phyloP scores from a whole-genome alignment of 129 eudicot genomes.

The Deinandra increscens region DNA sequence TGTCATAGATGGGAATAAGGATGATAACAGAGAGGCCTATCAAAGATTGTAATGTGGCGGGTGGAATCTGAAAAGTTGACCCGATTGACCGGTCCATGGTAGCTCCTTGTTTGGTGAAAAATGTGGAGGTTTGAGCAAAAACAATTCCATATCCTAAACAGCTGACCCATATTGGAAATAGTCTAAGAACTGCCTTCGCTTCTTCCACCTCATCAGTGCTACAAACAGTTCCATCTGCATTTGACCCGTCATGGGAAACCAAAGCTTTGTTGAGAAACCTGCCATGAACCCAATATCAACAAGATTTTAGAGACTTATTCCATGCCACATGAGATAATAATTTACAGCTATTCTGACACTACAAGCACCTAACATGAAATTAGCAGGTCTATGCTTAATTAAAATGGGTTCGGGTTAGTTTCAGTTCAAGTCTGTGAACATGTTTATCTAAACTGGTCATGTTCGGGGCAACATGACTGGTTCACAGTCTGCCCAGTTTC shows the following conservation, averaged over 20 bases:
- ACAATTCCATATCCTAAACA: conserved; percentile 56
- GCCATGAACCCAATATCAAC: background rate
- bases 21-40: no score
- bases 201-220: conserved; percentile 48
- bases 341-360: background rate
- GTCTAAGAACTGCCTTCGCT: conserved; percentile 45
- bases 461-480: no score
- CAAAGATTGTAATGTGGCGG: no score
- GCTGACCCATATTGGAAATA: conserved; percentile 60
- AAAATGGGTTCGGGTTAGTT: no score
- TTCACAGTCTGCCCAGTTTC: no score
- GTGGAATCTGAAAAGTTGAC: no score
- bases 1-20: no score
- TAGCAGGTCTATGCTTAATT: no score
- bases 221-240: conserved; percentile 31
- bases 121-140: conserved; percentile 54
- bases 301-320: background rate
- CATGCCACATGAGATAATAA: background rate
- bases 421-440: no score
- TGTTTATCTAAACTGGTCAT: no score
- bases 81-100: no score
- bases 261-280: conserved; percentile 66
- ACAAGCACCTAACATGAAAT: no score
- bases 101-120: conserved; percentile 71
- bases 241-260: conserved; percentile 29